Evolutionary conservation across 495 filamentous ascomycete species (phyloP).

Genomic region (Penicillium steckii): DNA sequence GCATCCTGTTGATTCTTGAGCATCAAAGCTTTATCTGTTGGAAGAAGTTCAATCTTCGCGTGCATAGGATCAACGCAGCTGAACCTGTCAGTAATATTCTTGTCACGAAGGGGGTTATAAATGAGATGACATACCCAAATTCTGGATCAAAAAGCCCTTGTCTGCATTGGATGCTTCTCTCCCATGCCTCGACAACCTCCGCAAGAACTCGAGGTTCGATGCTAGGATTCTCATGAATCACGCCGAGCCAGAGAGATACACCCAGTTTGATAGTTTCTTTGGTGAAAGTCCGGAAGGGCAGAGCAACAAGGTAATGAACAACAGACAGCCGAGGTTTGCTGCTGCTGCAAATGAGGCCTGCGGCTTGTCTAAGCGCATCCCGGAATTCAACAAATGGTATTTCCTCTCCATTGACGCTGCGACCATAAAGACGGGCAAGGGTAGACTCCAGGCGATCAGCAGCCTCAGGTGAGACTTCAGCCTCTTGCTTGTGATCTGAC

Average conservation of each 20-base stretch:
- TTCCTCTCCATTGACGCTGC: slow-evolving; percentile 60
- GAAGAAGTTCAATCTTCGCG: slow-evolving; percentile 86
- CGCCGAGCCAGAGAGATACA: slow-evolving; percentile 90
- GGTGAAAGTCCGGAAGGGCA: slow-evolving; percentile 89
- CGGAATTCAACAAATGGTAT: slow-evolving; percentile 74
- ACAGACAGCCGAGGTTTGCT: slow-evolving; percentile 71
- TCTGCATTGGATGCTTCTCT: slow-evolving; percentile 68
- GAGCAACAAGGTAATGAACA: slow-evolving; percentile 78
- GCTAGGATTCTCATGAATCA: slow-evolving; percentile 92
- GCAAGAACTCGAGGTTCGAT: slow-evolving; percentile 80
- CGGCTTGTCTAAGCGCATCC: slow-evolving; percentile 77
- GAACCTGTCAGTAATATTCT: slow-evolving; percentile 6
- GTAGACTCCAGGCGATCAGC: slow-evolving; percentile 27
- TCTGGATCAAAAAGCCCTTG: slow-evolving; percentile 77
- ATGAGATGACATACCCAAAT: slow-evolving; percentile 54
- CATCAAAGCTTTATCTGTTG: slow-evolving; percentile 77
- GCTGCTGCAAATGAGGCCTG: slow-evolving; percentile 76
- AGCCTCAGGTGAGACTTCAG: slow-evolving; percentile 13
- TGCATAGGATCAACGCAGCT: slow-evolving; percentile 88
- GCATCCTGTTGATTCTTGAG: slow-evolving; percentile 71
- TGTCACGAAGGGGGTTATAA: not conserved
- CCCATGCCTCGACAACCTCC: slow-evolving; percentile 86
- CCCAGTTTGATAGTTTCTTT: slow-evolving; percentile 95
- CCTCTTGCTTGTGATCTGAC: slow-evolving; percentile 13
- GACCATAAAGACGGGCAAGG: slow-evolving; percentile 59